phyloP scores from a whole-genome alignment of 306 rosid genomes.

The Acacia acuminata region DNA sequence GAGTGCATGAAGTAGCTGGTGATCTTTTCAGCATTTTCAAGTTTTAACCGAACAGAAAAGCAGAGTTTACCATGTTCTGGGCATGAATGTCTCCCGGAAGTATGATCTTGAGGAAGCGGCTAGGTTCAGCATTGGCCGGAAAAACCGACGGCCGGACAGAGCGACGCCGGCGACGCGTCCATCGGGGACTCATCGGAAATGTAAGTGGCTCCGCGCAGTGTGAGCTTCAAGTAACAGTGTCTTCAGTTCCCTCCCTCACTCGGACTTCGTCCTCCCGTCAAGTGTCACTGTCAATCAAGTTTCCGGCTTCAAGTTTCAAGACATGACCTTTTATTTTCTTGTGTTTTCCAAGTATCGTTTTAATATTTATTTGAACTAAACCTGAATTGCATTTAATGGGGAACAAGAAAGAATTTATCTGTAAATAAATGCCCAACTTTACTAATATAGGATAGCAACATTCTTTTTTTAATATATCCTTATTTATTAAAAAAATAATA shows the following conservation, averaged over 20 bases:
- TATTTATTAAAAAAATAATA: too few species aligned
- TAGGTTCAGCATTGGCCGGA: background rate
- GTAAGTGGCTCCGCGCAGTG: background rate
- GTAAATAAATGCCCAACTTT: too few species aligned
- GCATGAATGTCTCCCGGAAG: background rate
- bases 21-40: background rate
- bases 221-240: too few species aligned
- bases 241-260: background rate
- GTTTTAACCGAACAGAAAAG: background rate
- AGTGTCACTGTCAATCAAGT: too few species aligned
- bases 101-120: background rate
- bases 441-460: too few species aligned
- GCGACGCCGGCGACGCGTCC: background rate
- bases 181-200: background rate
- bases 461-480: too few species aligned
- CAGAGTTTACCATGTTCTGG: background rate
- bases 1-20: background rate
- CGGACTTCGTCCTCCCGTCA: background rate
- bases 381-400: too few species aligned
- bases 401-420: too few species aligned
- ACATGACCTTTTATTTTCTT: background rate
- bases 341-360: too few species aligned
- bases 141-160: background rate
- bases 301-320: too few species aligned
- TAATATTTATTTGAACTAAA: too few species aligned